Percentiles rank a stretch among this genome's conserved stretches.
These are phyloP conservation scores for Trichoderma lentiforme DNA, from an alignment of 2,329 filamentous ascomycete genomes.

Conservation along the genomic window DNA sequence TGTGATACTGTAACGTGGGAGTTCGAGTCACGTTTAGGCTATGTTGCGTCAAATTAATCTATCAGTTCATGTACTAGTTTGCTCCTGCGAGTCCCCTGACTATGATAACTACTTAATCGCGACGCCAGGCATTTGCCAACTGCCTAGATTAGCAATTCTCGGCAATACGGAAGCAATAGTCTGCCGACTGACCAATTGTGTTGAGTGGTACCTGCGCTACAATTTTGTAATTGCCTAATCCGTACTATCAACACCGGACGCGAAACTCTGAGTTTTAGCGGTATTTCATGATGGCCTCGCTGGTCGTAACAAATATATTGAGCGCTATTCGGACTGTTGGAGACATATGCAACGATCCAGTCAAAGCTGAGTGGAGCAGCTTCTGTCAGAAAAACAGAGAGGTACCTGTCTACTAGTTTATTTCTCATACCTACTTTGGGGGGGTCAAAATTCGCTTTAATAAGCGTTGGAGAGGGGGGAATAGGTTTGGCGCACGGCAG, in stretches of 20 bases:
- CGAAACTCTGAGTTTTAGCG: neutral
- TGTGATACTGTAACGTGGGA: constrained; percentile 1
- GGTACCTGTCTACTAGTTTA: neutral
- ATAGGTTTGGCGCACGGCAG: neutral
- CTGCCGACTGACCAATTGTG: neutral
- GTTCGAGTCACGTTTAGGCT: neutral
- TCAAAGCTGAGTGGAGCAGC: neutral
- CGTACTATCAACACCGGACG: neutral
- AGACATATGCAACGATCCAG: neutral
- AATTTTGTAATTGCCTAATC: neutral
- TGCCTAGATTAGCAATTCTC: neutral
- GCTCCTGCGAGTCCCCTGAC: neutral
- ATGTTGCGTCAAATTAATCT: neutral
- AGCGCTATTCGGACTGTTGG: neutral
- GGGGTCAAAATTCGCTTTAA: neutral
- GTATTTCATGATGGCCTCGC: neutral
- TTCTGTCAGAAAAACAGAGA: neutral
- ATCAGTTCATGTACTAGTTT: neutral
- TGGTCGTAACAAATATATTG: neutral
- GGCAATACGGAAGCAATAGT: neutral
- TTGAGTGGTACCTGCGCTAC: neutral
- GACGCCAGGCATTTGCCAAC: neutral
- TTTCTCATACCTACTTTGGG: neutral
- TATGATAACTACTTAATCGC: neutral
- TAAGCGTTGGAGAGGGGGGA: neutral